Evolutionary conservation across 495 filamentous ascomycete species (phyloP), one percentile per base, ranked within the genome.

Genomic region (Ascobolus immersus): DNA sequence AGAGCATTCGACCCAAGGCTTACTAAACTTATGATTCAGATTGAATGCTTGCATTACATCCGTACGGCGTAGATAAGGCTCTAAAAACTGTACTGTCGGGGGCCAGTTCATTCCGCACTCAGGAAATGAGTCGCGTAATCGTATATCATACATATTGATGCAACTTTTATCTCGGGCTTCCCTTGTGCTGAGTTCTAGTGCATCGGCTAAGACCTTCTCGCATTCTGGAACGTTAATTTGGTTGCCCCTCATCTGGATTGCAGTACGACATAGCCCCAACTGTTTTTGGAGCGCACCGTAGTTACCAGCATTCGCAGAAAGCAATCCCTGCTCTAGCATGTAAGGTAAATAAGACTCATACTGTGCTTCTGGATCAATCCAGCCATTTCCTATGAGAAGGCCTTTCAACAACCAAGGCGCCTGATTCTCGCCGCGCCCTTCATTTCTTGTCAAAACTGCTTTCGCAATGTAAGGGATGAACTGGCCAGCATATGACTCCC

Each of bases 91-190:
- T 35, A 96, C 56, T 52, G 94, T 89, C 23, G 77, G 71, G 7
- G 86, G 86, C 86, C 86, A 96, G 55, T 75, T 77, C 78, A 86
- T 86, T 35, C 86, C 86, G 48, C 86, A 96, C 30, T 65, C 66
- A 4, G 70, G 70, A 41, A 59, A 73, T 3, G 44, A 42, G 48
- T 94, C 86, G 27, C 55, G 60, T 9, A 90, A 58, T 25, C 89
- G 77, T 20, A 93, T 57, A 53, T 96, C 86, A 52, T 96, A 96
- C 73, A 92, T 86, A 52, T 96, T 96, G 46, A 65, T 47, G 52
- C 86, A n/a, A n/a, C n/a, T n/a, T n/a, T n/a, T n/a, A n/a, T n/a
- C n/a, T n/a, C n/a, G n/a, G n/a, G n/a, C n/a, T n/a, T n/a, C n/a
- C n/a, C n/a, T n/a, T n/a, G n/a, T 54, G 62, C 29, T 3, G 73